Conservation (phyloP, 106 monocot genomes). For the Agapanthus africanus region DNA sequence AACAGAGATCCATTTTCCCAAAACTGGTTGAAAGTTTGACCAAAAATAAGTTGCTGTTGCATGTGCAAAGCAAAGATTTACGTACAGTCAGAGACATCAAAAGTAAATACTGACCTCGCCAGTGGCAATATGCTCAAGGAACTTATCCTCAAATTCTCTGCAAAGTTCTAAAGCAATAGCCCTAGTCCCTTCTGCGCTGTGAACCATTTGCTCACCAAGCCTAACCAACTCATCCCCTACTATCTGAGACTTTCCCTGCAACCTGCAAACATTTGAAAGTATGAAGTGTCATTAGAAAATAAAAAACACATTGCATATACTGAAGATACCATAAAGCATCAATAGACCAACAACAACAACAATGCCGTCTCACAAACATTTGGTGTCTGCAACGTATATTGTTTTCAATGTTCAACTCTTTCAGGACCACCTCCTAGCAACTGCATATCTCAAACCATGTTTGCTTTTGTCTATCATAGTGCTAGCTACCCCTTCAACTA, state of each 20-base stretch:
- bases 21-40: not conserved
- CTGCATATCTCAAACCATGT: no score
- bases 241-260: slow-evolving; percentile 89
- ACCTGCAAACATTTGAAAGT: slow-evolving; percentile 25
- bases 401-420: no score
- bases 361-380: no score
- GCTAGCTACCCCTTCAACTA: no score
- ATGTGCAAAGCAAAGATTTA: not conserved
- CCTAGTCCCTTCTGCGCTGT: slow-evolving; percentile 83
- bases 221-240: slow-evolving; percentile 81
- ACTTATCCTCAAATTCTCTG: slow-evolving; percentile 88
- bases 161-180: slow-evolving; percentile 92
- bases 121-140: slow-evolving; percentile 68
- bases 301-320: no score
- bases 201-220: slow-evolving; percentile 90
- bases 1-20: not conserved
- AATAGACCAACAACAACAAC: no score
- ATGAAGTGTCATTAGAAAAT: no score
- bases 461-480: no score
- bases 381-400: no score
- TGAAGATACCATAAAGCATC: no score
- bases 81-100: not conserved
- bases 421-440: no score
- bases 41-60: not conserved
- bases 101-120: slow-evolving; percentile 73